Conservation (phyloP, 2,329 filamentous ascomycete genomes). For the Fusarium sp. region DNA sequence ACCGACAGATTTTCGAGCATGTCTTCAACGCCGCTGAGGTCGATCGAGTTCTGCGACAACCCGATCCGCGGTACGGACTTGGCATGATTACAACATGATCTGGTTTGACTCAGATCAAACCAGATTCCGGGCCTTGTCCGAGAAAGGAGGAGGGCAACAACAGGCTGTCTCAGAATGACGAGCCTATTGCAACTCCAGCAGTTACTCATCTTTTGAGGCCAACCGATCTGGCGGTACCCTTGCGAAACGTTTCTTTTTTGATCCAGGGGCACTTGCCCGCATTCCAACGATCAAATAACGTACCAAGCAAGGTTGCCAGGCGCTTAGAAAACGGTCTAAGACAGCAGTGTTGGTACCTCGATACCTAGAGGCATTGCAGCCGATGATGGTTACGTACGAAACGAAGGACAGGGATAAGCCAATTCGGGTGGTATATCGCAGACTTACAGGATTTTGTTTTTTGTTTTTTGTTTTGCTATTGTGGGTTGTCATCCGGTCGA, state of each 20-base stretch:
- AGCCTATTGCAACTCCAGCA: conserved; percentile 25
- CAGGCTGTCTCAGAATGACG: conserved; percentile 22
- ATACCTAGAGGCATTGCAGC: conserved; percentile 1
- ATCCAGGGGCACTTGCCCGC: conserved; percentile 36
- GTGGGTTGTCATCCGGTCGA: conserved; percentile 17
- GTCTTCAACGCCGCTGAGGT: conserved; percentile 67
- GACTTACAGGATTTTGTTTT: conserved; percentile 1
- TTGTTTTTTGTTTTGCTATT: conserved; percentile 13
- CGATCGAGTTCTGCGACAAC: conserved; percentile 62
- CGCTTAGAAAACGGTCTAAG: conserved; percentile 34
- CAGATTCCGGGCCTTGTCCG: conserved; percentile 7
- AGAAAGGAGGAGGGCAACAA: conserved; percentile 18
- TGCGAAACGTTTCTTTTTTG: conserved; percentile 40
- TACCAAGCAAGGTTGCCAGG: conserved; percentile 28
- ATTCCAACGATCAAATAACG: conserved; percentile 39
- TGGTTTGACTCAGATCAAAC: conserved; percentile 24
- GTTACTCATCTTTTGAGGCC: conserved; percentile 33
- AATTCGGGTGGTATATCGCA: conserved; percentile 11
- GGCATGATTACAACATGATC: conserved; percentile 63
- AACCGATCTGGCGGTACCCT: conserved; percentile 39
- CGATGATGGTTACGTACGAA: conserved; percentile 4
- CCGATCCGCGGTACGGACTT: conserved; percentile 68
- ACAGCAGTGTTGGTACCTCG: conserved; percentile 16
- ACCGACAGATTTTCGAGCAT: conserved; percentile 66
- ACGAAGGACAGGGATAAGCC: conserved; percentile 1